These are phyloP conservation scores for Trichoderma sp. DNA, from an alignment of 2,329 filamentous ascomycete genomes.

Conservation along the genomic window DNA sequence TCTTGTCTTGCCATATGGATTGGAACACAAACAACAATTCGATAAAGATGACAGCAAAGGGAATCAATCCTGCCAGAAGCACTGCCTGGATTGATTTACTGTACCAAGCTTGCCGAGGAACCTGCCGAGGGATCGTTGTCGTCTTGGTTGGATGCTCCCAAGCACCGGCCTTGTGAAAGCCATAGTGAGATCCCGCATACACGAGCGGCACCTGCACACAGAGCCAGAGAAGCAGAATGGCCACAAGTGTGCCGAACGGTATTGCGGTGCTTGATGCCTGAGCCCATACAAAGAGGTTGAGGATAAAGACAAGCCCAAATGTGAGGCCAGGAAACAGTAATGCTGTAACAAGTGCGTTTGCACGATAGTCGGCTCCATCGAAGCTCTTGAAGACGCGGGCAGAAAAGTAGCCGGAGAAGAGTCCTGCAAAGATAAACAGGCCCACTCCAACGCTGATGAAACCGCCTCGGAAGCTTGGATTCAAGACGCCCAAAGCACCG, in stretches of 20 bases:
- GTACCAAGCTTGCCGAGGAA: constrained; percentile 76
- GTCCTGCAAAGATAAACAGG: constrained; percentile 76
- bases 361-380: constrained; percentile 68
- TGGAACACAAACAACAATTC: constrained; percentile 85
- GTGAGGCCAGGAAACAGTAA: constrained; percentile 74
- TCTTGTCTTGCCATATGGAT: constrained; percentile 86
- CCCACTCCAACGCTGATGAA: constrained; percentile 82
- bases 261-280: constrained; percentile 86
- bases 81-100: constrained; percentile 60
- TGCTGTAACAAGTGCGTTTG: constrained; percentile 75
- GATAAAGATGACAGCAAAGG: constrained; percentile 85
- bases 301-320: constrained; percentile 71
- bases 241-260: constrained; percentile 75
- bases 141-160: constrained; percentile 85
- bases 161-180: constrained; percentile 61
- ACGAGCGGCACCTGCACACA: constrained; percentile 83
- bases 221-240: constrained; percentile 73
- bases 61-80: constrained; percentile 72
- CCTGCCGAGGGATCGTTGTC: constrained; percentile 65
- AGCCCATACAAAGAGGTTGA: constrained; percentile 88
- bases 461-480: constrained; percentile 85
- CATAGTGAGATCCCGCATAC: constrained; percentile 75
- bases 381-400: constrained; percentile 81
- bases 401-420: constrained; percentile 87
- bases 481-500: constrained; percentile 73